Base-by-base conservation (phyloP, 306 rosid genomes). In the Vachellia collinsii region DNA sequence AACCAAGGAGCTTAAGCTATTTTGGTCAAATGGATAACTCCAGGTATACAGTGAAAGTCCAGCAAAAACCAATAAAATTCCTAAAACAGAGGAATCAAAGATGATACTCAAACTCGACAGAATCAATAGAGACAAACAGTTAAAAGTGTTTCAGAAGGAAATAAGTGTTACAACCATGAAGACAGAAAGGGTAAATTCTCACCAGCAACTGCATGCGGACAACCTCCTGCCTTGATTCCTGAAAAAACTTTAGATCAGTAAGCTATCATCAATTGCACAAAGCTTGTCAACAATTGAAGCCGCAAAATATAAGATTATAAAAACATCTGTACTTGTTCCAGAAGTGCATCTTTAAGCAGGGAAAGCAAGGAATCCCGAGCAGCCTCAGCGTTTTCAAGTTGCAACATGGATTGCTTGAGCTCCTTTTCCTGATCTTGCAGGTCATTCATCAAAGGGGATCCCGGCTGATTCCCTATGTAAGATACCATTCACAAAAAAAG, bases 311-410 rank as follows among this genome's bases (percentile, higher is more conserved):
- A 77, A 38, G 76, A 37, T 39, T 41, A 20, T 39, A 47, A 51
- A 80, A 42, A 58, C 64, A 51, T 67, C 63, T 76, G 41, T 82
- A 91, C 97, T 75, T 92, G 97, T 63, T 90, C 97, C 72, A 80
- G 90, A 83, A 92, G 90, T 19, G 92, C 94, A 79, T 90, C 94
- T 84, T 81, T 85, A 59, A 92, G 97, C 77, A 82, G 86, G 59
- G 74, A 87, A 81, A 87, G 81, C 78, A 92, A 83, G 61, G 88
- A 77, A 85, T 76, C 82, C 85, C 97, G 84, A 67, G 83, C 87
- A 79, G 87, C 89, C 85, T 87, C 88, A 6, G 66, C 86, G 48
- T 77, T 84, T 82, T 90, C 94, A 63, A 92, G 92, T 44, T 87
- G 85, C 58, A 63, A 81, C 53, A 90, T 77, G 63, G 84, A 92